Evolutionary conservation across 2,329 filamentous ascomycete species (phyloP), one percentile per base, ranked within the genome.

Genomic region (Colletotrichum phormii): DNA sequence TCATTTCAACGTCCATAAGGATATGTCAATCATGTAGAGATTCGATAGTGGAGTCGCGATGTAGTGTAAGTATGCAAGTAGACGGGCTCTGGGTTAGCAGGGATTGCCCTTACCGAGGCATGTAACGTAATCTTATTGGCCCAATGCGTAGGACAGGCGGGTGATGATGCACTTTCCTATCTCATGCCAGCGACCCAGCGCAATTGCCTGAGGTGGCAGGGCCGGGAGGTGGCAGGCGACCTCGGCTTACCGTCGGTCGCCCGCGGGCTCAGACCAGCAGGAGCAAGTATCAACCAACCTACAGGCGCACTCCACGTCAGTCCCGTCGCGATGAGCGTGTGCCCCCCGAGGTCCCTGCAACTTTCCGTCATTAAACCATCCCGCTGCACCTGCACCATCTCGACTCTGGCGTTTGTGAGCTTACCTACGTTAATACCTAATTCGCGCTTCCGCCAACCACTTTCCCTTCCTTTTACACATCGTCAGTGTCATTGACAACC

Each of bases 51-150:
- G 26, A 29, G 26, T 29, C 26, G 26, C 26, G 26, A 29, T 29
- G 26, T 29, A 29, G 26, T 29, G 4, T 11, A 13, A 59, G 33
- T 33, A 51, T 26, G 22, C 37, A 35, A 26, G 8, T 4, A 49
- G 42, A 49, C 18, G 42, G 18, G 4, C 42, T 49, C 8, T 13
- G 9, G 33, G 5, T 6, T 4, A 37, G 11, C 65, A 72, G 60
- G 70, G 70, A 64, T 64, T 24, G 54, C 13, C 65, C 59, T 66
- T 62, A 33, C 59, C 37, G 54, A 69, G 59, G 65, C 54, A 69
- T 72, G 58, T 22, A 37, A 64, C 51, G 33, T 60, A 70, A 72
- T 72, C 37, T 72, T 24, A 69, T 69, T 72, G 70, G 70, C 54
- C 60, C 53, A 72, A 70, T 69, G 70, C 65, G 53, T 33, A 33